These are phyloP conservation scores for Ostreobium quekettii DNA, from an alignment of 139 green algal species.

Conservation along the genomic window DNA sequence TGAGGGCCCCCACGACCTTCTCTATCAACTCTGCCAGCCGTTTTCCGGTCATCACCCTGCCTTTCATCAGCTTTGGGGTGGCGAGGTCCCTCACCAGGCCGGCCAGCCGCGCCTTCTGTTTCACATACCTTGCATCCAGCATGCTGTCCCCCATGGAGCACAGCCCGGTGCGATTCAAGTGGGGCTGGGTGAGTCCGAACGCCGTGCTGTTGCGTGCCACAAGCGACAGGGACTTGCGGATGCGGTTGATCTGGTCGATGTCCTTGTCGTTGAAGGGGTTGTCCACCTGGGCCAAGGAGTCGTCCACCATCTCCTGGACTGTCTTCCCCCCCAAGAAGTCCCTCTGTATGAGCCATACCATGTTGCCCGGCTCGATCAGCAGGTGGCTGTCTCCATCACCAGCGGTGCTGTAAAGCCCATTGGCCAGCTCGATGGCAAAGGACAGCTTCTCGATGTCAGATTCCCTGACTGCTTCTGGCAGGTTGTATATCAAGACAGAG, in stretches of 20 bases:
- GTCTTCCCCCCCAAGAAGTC: constrained; percentile 81
- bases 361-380: constrained; percentile 49
- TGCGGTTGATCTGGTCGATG: constrained; percentile 43
- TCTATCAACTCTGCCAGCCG: constrained; percentile 40
- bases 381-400: not conserved
- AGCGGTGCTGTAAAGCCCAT: constrained; percentile 33
- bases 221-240: constrained; percentile 25
- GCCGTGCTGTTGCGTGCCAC: constrained; percentile 24
- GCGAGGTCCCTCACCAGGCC: constrained; percentile 41
- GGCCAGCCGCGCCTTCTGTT: constrained; percentile 31
- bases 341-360: constrained; percentile 91
- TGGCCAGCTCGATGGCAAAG: constrained; percentile 82
- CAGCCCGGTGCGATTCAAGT: constrained; percentile 79
- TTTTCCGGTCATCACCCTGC: constrained; percentile 30
- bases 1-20: constrained; percentile 53
- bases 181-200: constrained; percentile 70
- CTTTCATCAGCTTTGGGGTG: constrained; percentile 39
- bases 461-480: constrained; percentile 81
- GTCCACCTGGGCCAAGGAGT: constrained; percentile 56
- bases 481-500: constrained; percentile 75
- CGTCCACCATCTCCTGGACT: constrained; percentile 52
- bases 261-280: constrained; percentile 56
- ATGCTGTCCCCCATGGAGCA: constrained; percentile 54
- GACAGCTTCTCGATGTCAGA: constrained; percentile 81
- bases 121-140: constrained; percentile 45